Evolutionary conservation across 2,329 filamentous ascomycete species (phyloP).

Genomic region (Elsinoe fawcettii): DNA sequence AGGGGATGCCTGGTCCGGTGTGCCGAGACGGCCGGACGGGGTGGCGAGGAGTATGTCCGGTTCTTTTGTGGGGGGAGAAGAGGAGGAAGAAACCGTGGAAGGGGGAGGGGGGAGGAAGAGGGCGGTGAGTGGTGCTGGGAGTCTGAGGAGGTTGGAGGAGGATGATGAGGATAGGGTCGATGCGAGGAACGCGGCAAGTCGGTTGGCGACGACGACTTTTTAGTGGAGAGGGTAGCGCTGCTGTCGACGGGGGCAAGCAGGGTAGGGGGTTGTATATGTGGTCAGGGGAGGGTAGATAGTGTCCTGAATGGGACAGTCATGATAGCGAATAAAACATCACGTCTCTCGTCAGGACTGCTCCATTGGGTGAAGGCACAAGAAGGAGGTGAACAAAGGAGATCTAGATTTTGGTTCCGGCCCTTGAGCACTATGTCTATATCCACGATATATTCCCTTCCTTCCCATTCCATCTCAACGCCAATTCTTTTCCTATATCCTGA

Average conservation of each 20-base stretch:
- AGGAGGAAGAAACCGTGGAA: slow-evolving; percentile 32
- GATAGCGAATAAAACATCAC: neutral
- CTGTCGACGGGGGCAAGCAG: neutral
- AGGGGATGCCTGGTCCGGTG: slow-evolving; percentile 96
- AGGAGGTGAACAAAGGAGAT: neutral
- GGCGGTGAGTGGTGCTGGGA: slow-evolving; percentile 42
- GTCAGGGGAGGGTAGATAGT: neutral
- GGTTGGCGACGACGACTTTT: slow-evolving; percentile 90
- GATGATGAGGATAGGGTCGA: slow-evolving; percentile 93
- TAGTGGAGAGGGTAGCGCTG: slow-evolving; percentile 34
- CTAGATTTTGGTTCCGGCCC: neutral
- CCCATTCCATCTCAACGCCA: neutral
- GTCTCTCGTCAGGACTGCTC: neutral
- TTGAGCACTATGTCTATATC: neutral
- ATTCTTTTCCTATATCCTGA: neutral
- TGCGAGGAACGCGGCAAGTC: slow-evolving; percentile 88
- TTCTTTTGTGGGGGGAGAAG: slow-evolving; percentile 54
- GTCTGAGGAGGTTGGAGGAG: slow-evolving; percentile 56
- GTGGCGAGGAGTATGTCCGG: slow-evolving; percentile 69
- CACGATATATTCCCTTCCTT: neutral
- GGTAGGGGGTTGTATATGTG: neutral
- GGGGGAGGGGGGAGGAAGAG: slow-evolving; percentile 43
- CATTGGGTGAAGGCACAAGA: neutral
- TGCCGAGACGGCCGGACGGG: slow-evolving; percentile 74
- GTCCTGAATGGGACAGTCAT: neutral